Conservation (phyloP, 1,284 basidiomycete genomes). For the Butyriboletus pseudospeciosus region DNA sequence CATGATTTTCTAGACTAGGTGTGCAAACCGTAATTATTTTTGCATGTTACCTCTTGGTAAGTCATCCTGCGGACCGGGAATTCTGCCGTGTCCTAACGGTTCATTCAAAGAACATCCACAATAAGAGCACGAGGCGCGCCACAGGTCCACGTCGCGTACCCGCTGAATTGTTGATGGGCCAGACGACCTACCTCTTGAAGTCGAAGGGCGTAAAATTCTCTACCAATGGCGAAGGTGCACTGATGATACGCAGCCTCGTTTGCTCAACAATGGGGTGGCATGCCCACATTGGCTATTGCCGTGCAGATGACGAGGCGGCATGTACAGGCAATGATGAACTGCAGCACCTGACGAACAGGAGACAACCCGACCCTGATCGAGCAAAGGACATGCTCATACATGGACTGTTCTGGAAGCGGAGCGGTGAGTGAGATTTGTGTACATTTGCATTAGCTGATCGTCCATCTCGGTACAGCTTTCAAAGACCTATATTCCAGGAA, state of each 20-base stretch:
- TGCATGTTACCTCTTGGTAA: slow-evolving; percentile 55
- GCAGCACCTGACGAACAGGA: slow-evolving; percentile 42
- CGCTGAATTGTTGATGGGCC: slow-evolving; percentile 54
- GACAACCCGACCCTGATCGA: slow-evolving; percentile 43
- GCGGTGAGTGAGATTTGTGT: slow-evolving; percentile 34
- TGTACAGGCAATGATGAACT: slow-evolving; percentile 43
- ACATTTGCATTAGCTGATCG: neutral
- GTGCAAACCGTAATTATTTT: slow-evolving; percentile 53
- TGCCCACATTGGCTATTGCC: slow-evolving; percentile 56
- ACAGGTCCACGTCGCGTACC: slow-evolving; percentile 59
- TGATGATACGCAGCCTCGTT: slow-evolving; percentile 59
- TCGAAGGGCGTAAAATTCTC: slow-evolving; percentile 55
- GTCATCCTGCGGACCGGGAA: neutral
- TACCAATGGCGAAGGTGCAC: slow-evolving; percentile 56
- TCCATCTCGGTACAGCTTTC: slow-evolving; percentile 16
- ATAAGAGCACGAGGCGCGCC: slow-evolving; percentile 57
- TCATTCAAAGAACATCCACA: slow-evolving; percentile 51
- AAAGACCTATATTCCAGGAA: slow-evolving; percentile 57
- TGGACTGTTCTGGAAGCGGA: slow-evolving; percentile 52
- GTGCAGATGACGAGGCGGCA: slow-evolving; percentile 31
- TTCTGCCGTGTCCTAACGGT: neutral
- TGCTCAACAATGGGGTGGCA: slow-evolving; percentile 55
- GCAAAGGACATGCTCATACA: slow-evolving; percentile 57
- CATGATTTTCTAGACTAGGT: slow-evolving; percentile 39
- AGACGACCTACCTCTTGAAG: slow-evolving; percentile 44